These are phyloP conservation scores for Ulota crispa DNA, from an alignment of 225 moss, liverwort and hornwort genomes.

Conservation along the genomic window DNA sequence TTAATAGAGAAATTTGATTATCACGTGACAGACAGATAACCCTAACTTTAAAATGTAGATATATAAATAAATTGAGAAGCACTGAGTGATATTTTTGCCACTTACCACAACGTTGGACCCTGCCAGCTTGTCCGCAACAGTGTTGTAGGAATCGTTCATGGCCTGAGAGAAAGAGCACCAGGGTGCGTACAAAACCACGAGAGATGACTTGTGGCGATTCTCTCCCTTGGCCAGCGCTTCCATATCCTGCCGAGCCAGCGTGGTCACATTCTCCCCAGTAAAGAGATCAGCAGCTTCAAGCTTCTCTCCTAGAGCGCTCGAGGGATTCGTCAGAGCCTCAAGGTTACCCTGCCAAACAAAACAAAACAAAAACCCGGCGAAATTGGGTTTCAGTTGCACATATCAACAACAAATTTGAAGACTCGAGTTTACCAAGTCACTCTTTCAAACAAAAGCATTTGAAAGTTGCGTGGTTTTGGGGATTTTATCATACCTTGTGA, in stretches of 20 bases:
- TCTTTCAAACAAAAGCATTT: background rate
- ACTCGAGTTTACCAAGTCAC: background rate
- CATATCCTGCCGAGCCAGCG: slow-evolving; percentile 57
- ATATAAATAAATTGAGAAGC: background rate
- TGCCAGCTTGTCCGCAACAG: slow-evolving; percentile 67
- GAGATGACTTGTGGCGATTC: slow-evolving; percentile 53
- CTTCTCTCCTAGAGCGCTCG: slow-evolving; percentile 31
- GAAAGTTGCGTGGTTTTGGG: background rate
- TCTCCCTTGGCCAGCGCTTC: slow-evolving; percentile 55
- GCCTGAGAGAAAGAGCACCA: slow-evolving; percentile 95
- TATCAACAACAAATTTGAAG: background rate
- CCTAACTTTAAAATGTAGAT: no score
- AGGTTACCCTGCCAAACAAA: slow-evolving; percentile 67
- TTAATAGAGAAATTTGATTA: no score
- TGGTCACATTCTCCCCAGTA: slow-evolving; percentile 62
- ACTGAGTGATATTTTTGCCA: background rate
- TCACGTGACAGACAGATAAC: no score
- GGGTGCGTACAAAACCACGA: slow-evolving; percentile 87
- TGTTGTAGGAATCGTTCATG: slow-evolving; percentile 77
- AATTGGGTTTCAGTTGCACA: background rate
- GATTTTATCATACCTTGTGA: slow-evolving; percentile 61
- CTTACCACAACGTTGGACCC: slow-evolving; percentile 72
- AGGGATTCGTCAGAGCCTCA: slow-evolving; percentile 32
- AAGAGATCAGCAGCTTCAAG: slow-evolving; percentile 64
- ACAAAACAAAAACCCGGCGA: background rate